phyloP scores from a whole-genome alignment of 2,329 filamentous ascomycete species.

The Diaporthe vexans region DNA sequence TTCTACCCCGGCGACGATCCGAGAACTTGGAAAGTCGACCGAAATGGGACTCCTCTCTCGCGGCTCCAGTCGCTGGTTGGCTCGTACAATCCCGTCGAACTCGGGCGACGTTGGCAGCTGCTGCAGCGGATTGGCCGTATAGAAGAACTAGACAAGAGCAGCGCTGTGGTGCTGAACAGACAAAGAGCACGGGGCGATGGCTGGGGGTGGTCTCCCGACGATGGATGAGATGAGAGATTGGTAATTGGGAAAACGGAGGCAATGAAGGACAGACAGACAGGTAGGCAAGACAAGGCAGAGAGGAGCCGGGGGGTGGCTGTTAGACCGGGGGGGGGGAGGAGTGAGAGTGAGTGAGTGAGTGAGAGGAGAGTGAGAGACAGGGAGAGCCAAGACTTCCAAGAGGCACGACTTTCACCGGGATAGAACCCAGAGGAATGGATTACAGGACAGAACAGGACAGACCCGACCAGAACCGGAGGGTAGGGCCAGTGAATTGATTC shows the following conservation, averaged over 20 bases:
- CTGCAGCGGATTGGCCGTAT: not conserved
- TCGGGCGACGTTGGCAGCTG: not conserved
- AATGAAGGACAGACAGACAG: conserved; percentile 18
- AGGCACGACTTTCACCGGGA: conserved; percentile 23
- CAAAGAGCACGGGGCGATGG: not conserved
- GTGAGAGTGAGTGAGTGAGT: not conserved
- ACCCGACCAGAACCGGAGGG: conserved; percentile 7
- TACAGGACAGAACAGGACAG: conserved; percentile 18
- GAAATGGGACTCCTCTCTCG: conserved; percentile 34
- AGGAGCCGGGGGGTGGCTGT: not conserved
- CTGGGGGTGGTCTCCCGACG: conserved; percentile 7
- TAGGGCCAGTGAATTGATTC: conserved; percentile 8
- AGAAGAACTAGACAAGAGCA: not conserved
- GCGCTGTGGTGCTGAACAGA: not conserved
- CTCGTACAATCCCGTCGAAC: conserved; percentile 7
- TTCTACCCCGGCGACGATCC: conserved; percentile 39
- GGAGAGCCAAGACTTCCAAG: conserved; percentile 15
- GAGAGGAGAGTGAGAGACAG: conserved; percentile 16
- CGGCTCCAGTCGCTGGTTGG: conserved; percentile 30
- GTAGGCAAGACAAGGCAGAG: not conserved
- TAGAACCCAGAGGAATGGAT: conserved; percentile 23
- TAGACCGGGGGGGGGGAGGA: not conserved
- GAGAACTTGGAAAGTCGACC: conserved; percentile 36
- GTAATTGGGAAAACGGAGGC: conserved; percentile 29
- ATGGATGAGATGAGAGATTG: conserved; percentile 27